phyloP scores from a whole-genome alignment of 108 stramenopile genomes.

The Fistulifera solaris region DNA sequence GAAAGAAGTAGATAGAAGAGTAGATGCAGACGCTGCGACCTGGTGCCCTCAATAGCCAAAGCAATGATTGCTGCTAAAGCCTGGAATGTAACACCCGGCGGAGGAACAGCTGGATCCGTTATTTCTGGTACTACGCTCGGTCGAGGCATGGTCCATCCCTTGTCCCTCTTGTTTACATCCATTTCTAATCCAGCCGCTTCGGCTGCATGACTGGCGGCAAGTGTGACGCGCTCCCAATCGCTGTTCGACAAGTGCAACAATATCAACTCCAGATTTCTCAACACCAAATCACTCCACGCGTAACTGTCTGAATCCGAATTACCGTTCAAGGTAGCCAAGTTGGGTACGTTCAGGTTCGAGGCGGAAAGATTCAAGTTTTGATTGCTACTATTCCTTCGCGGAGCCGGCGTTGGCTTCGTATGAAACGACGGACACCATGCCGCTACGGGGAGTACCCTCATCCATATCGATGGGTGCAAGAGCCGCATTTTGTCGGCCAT shows the following conservation, averaged over 20 bases:
- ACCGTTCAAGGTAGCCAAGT: too few species aligned
- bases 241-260: conserved; percentile 38
- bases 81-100: conserved; percentile 44
- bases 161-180: conserved; percentile 52
- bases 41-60: conserved; percentile 54
- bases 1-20: conserved; percentile 59
- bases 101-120: conserved; percentile 22
- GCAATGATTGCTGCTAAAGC: conserved; percentile 42
- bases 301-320: not conserved
- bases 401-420: not conserved
- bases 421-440: not conserved
- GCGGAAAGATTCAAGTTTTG: not conserved
- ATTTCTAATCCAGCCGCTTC: conserved; percentile 36
- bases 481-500: not conserved
- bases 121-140: conserved; percentile 16
- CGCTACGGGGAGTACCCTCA: not conserved
- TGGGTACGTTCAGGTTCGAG: not conserved
- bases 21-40: conserved; percentile 55
- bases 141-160: conserved; percentile 5
- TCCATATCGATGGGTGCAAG: not conserved
- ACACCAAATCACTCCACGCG: not conserved
- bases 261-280: conserved; percentile 25
- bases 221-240: conserved; percentile 56
- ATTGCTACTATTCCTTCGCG: conserved; percentile 2
- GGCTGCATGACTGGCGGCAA: conserved; percentile 44